Evolutionary conservation across 1,284 basidiomycete genomes (phyloP), one percentile per base, ranked within the genome.

Genomic region (Boletus smithii): DNA sequence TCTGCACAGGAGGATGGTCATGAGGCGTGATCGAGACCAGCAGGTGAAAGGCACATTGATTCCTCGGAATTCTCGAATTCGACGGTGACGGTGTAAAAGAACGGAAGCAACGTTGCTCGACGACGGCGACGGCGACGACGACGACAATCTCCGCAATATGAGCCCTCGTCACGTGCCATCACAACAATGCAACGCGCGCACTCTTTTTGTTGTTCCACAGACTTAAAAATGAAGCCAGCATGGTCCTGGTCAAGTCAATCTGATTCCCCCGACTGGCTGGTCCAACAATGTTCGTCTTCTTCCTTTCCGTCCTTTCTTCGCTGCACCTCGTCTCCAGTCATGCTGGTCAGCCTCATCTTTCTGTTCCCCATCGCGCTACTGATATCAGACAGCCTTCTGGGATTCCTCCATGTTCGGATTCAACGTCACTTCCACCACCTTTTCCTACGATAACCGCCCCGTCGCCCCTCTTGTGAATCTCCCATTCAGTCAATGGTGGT

Each of bases 401-500:
- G 33, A 49, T 20, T 47, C 59, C 5, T 45, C 63, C 36, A 63
- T 65, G 57, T 65, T 1, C 3, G 62, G 62, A 0, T 67, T 49
- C 55, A 66, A 67, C 14, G 63, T 64, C 20, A 64, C 63, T 1
- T 1, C 0, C 3, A 3, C 32, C 0, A 56, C 60, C 0, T 63
- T 48, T 17, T 0, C 10, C 29, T 66, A 64, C 40, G 63, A 65
- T 14, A 69, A 70, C 49, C 65, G 69, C 13, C 65, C 68, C 24
- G 67, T 69, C 8, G 51, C 48, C 0, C 73, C 73, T 0, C 63
- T 75, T 11, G 35, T 42, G 45, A 8, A 67, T 16, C 35, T 61
- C 32, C 3, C 64, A 0, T 76, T 73, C 54, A 34, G 55, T 20
- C 22, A 71, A 7, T 75, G 74, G 74, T 76, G 74, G 74, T 75